Evolutionary conservation across 768 basidiomycete genomes (phyloP), one percentile per base, ranked within the genome.

Genomic region (Lyophyllum shimeji): DNA sequence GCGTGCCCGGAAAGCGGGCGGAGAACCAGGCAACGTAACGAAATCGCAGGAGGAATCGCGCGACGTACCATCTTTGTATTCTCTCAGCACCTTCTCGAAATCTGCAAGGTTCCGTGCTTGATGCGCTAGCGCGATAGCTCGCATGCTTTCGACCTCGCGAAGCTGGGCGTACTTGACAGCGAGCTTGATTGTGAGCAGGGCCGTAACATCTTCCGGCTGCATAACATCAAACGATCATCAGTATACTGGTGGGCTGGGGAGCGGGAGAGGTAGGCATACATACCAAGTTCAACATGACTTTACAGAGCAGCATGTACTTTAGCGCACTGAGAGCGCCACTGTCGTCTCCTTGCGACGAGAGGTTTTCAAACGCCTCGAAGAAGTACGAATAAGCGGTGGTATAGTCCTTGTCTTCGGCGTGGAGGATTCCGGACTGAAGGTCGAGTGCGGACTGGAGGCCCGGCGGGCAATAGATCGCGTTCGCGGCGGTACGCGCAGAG

Each of bases 301-400:
- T 98, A 73, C 97, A 99, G 44, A 98, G 71, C 15, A 98, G 79
- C 96, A 98, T 97, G 72, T 99, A 98, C 73, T 99, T 98, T 61
- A 99, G 77, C 4, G 94, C 94, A 1, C 82, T 84, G 18, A 97
- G 76, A 6, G 51, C 51, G 0, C 94, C 93, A 0, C 73, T 78
- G 40, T 84, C 82, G 60, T 93, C 87, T 18, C 89, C 94, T 55
- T 93, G 89, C 1, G 85, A 69, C 40, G 84, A 84, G 61, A 94
- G 77, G 50, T 87, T 94, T 72, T 99, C 97, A 60, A 98, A 98
- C 2, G 94, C 87, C 73, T 98, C 96, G 63, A 92, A 94, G 74
- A 98, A 98, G 75, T 98, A 99, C 0, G 92, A 94, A 71, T 97
- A 97, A 20, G 87, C 96, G 0, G 96, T 99, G 55, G 84, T 95